Evolutionary conservation across 2,329 filamentous ascomycete genomes (phyloP), one percentile per base, ranked within the genome.

Genomic region (Lachnellula hyalina): DNA sequence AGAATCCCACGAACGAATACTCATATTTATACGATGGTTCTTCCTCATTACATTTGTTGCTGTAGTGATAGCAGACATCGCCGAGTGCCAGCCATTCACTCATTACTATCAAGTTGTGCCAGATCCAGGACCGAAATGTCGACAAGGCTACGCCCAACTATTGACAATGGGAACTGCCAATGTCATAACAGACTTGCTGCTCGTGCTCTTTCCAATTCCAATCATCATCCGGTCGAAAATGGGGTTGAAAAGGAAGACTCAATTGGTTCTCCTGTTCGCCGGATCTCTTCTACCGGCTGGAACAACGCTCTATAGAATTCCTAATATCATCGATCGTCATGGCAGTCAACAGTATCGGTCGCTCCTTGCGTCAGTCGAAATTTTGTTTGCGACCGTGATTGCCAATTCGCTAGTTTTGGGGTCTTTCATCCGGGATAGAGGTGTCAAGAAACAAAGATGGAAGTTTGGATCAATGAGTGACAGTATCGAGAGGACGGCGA

Each of bases 361-460:
- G 0, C 82, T 97, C 1, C 79, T 95, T 61, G 94, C 94, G 4
- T 96, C 92, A 0, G 79, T 95, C 17, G 94, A 99, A 68, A 87
- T 97, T 7, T 78, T 97, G 1, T 92, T 93, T 49, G 92, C 94
- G 5, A 89, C 92, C 0, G 84, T 85, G 0, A 87, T 95, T 0
- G 89, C 93, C 12, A 99, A 97, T 68, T 86, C 87, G 3, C 79
- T 99, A 19, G 89, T 96, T 1, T 81, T 99, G 2, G 93, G 93
- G 12, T 96, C 92, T 0, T 97, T 97, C 67, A 84, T 97, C 28
- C 83, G 93, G 14, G 93, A 97, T 69, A 83, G 90, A 51, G 94
- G 94, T 25, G 76, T 91, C 41, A 97, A 97, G 77, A 96, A 95
- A 72, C 80, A 81, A 54, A 94, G 90, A 68, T 96, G 89, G 73